These are phyloP conservation scores for Heliosperma pusillum DNA, from an alignment of 148 eudicot genomes.

Conservation along the genomic window DNA sequence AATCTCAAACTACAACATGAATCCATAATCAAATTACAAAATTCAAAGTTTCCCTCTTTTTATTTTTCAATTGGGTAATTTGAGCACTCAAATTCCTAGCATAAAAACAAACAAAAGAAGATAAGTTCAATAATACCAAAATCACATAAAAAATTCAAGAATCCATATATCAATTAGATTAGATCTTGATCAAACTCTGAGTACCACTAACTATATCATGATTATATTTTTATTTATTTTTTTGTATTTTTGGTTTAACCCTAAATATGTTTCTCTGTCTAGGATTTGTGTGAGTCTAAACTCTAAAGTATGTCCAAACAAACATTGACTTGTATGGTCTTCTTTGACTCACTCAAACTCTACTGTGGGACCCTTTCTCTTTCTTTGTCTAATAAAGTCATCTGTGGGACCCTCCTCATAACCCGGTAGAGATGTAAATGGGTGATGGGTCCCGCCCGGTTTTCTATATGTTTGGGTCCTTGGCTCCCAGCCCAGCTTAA, in stretches of 20 bases:
- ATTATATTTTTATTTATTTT: too few relatives aligned
- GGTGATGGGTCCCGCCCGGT: too few relatives aligned
- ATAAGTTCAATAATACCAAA: not conserved
- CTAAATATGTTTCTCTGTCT: not conserved
- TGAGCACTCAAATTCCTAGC: too few relatives aligned
- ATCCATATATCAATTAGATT: not conserved
- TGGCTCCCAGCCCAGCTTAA: too few relatives aligned
- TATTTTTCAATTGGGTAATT: too few relatives aligned
- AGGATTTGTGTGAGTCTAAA: not conserved
- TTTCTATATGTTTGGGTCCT: too few relatives aligned
- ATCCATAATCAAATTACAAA: slow-evolving; percentile 23
- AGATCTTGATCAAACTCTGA: not conserved
- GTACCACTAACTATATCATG: not conserved
- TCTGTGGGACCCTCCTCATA: not conserved
- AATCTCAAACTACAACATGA: slow-evolving; percentile 19
- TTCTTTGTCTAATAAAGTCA: not conserved
- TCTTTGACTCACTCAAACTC: not conserved
- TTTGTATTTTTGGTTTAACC: not conserved
- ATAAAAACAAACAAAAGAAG: not conserved
- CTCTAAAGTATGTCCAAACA: not conserved
- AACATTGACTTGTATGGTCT: not conserved
- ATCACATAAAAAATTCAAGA: not conserved
- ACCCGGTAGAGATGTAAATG: not conserved
- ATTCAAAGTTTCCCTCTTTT: not conserved
- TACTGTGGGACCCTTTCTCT: not conserved